Evolutionary conservation across 495 filamentous ascomycete species (phyloP), one percentile per base, ranked within the genome.

Genomic region (Penicillium paradoxum): DNA sequence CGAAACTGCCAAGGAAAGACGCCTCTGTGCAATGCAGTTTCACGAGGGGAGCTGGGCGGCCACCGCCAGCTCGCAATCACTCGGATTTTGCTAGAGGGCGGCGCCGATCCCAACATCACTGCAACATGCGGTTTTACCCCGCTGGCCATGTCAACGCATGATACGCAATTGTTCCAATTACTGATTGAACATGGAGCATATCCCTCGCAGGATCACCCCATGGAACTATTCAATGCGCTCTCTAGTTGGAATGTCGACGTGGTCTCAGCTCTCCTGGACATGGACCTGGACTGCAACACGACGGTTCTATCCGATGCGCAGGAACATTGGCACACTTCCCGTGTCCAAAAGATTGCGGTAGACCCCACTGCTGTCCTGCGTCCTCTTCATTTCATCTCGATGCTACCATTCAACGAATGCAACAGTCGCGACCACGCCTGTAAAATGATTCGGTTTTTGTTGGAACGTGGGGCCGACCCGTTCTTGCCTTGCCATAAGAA

Each of bases 11-110:
- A 60, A 1, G 75, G 73, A 1, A 45, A 64, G 21, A 79, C 76
- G 21, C 69, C 75, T 1, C 37, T 80, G 14, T 66, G 69, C 29
- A 43, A 60, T n/a, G 74, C 76, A 1, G 59, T 76, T 1, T 13
- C 10, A 14, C 9, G 17, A 34, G 36, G 36, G 22, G 54, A 51
- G 21, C 45, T 37, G 4, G 45, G 32, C 8, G 49, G 52, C 10
- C 49, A 55, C 14, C 53, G 51, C n/a, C 55, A 64, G 39, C 34
- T 32, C 25, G 59, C 62, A 50, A 63, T 67, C 32, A 61, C 57
- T 11, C 37, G 48, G 36, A 45, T 65, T 7, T 58, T 77, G 15
- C 53, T 76, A 6, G 54, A 69, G 21, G 43, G 47, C 32, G 73
- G 72, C 1, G 71, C 70, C 1, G 69, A 77, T 52, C 60, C 64